These are phyloP conservation scores for Porodaedalea pini DNA, from an alignment of 1,284 basidiomycete genomes.

Conservation along the genomic window DNA sequence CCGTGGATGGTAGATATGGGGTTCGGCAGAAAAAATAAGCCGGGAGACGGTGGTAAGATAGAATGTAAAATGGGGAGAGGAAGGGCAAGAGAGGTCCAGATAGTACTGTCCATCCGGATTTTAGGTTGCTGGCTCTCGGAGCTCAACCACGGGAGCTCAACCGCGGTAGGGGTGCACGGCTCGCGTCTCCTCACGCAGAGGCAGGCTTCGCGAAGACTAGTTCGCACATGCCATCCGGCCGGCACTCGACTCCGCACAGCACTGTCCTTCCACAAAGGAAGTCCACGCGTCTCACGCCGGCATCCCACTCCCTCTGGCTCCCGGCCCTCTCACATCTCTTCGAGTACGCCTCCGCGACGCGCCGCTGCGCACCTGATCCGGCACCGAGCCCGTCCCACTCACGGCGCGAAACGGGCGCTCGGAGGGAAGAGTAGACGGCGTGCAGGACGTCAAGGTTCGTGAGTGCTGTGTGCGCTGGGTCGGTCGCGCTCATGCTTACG, in stretches of 20 bases:
- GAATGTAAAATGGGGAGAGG: not conserved
- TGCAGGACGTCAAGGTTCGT: conserved; percentile 63
- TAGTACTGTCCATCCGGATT: not conserved
- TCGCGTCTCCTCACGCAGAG: not conserved
- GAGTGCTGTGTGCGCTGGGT: conserved; percentile 35
- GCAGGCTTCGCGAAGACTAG: conserved; percentile 44
- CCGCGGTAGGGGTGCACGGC: not conserved
- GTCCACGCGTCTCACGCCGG: conserved; percentile 61
- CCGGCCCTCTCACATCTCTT: conserved; percentile 56
- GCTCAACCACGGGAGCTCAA: too few relatives aligned
- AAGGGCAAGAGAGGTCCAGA: not conserved
- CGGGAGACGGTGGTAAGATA: not conserved
- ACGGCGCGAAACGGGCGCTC: conserved; percentile 52
- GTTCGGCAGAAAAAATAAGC: not conserved
- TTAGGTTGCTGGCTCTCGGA: not conserved
- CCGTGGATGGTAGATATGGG: conserved; percentile 12
- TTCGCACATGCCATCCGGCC: conserved; percentile 39
- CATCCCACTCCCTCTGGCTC: conserved; percentile 55
- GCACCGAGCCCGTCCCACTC: conserved; percentile 63
- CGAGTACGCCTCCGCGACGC: conserved; percentile 59
- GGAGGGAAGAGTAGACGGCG: conserved; percentile 54
- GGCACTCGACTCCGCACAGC: conserved; percentile 58
- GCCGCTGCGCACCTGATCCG: conserved; percentile 48
- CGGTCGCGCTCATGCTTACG: conserved; percentile 28
- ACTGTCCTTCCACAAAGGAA: conserved; percentile 61